Conservation (phyloP, 1,284 basidiomycete species). For the Boletellus dicymbophilus region DNA sequence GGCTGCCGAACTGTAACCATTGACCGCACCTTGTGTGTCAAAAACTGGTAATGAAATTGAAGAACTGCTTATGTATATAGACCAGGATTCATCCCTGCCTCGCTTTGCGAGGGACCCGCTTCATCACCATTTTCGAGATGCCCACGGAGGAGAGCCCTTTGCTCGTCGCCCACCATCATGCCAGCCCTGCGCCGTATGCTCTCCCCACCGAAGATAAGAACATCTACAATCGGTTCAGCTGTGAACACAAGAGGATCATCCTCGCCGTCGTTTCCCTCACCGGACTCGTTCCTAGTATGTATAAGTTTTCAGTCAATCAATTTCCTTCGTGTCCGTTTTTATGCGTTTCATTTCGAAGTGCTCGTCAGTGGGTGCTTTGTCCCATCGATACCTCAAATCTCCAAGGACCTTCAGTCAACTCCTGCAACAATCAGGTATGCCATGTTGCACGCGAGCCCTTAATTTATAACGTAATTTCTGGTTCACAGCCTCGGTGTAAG, state of each 20-base stretch:
- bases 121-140: too few relatives aligned
- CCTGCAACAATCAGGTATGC: constrained; percentile 41
- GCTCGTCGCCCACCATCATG: too few relatives aligned
- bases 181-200: too few relatives aligned
- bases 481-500: constrained; percentile 27
- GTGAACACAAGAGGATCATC: constrained; percentile 38
- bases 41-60: too few relatives aligned
- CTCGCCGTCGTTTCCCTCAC: constrained; percentile 40
- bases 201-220: too few relatives aligned
- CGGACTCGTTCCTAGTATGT: constrained; percentile 27
- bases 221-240: constrained; percentile 44
- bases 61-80: too few relatives aligned
- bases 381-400: constrained; percentile 48
- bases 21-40: too few relatives aligned
- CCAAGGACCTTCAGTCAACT: constrained; percentile 40
- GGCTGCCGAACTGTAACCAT: too few relatives aligned
- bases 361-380: constrained; percentile 47
- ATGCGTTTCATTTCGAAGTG: constrained; percentile 29
- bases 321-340: not conserved
- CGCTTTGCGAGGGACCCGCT: too few relatives aligned
- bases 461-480: not conserved
- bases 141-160: too few relatives aligned
- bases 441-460: not conserved
- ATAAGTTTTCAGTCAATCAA: too few relatives aligned
- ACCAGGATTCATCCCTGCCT: too few relatives aligned